Evolutionary conservation across 1,139 yeast genomes (phyloP), one percentile per base, ranked within the genome.

Genomic region (Blastobotrys aristatus): DNA sequence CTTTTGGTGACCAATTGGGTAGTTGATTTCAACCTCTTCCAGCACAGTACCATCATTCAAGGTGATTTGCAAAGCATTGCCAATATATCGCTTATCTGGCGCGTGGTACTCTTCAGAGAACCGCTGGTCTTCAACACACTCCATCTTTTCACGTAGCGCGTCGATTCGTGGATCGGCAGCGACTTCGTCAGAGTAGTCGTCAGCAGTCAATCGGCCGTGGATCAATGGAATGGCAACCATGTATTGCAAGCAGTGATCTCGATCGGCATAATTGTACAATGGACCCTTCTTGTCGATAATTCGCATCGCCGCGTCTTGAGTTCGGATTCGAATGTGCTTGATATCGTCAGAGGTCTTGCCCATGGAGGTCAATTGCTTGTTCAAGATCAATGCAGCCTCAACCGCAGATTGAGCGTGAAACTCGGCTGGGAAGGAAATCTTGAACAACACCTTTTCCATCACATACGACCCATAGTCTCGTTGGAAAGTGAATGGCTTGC

Each of bases 361-460:
- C 49, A 65, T 52, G 8, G 58, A 61, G 46, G 62, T 57, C 54
- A 77, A 65, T 47, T 62, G 57, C 43, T 60, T 53, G 58, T 74
- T 69, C 17, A 74, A 66, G 20, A 68, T 72, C 64, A 77, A 58
- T 34, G 82, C 76, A 34, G 79, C 79, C 59, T 77, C 83, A 27
- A 73, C 82, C 13, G 82, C 82, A 33, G 82, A 77, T 62, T 77
- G 83, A n/a, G 82, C 81, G 59, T 78, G 83, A 65, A 77, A 77
- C 61, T 77, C 83, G 21, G 83, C 83, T n/a, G 82, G 82, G 70
- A 72, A 77, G 1, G 81, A 76, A 53, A 78, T 77, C 66, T 77
- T 78, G 66, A 78, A 78, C 46, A 77, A 61, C 16, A 77, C 76
- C 56, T 77, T 77, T 63, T 77, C 82, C 83, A 77, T 78, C n/a